These are phyloP conservation scores for Debaryomyces tyrocola DNA, from an alignment of 805 yeast species.

Conservation along the genomic window DNA sequence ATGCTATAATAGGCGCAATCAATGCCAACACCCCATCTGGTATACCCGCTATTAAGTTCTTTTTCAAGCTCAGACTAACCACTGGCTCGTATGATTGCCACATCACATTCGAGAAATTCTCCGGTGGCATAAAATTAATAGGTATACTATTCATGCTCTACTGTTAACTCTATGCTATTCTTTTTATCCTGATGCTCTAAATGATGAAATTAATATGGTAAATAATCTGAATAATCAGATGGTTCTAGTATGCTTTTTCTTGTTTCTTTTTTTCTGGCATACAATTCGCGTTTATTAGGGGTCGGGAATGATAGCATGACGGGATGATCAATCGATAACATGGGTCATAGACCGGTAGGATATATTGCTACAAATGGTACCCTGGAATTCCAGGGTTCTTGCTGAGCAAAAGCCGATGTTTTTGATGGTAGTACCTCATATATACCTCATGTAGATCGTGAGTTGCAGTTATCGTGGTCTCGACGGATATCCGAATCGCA, in stretches of 20 bases:
- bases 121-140: constrained; percentile 9
- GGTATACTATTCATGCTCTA: background rate
- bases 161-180: background rate
- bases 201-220: background rate
- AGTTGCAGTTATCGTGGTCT: too few species aligned
- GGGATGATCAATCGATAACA: too few species aligned
- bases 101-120: constrained; percentile 14
- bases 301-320: background rate
- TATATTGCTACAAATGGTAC: too few species aligned
- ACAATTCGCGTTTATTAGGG: background rate
- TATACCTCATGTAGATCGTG: too few species aligned
- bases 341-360: too few species aligned
- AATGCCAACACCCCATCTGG: constrained; percentile 76
- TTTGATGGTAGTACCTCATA: too few species aligned
- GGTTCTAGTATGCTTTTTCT: constrained; percentile 1
- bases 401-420: too few species aligned
- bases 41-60: constrained; percentile 54
- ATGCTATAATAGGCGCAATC: constrained; percentile 73
- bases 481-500: too few species aligned
- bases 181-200: background rate
- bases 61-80: constrained; percentile 25
- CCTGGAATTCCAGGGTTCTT: too few species aligned
- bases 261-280: background rate
- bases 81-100: constrained; percentile 13
- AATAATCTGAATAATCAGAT: background rate